Evolutionary conservation across 495 filamentous ascomycete genomes (phyloP).

Genomic region (Penicillium cosmopolitanum): DNA sequence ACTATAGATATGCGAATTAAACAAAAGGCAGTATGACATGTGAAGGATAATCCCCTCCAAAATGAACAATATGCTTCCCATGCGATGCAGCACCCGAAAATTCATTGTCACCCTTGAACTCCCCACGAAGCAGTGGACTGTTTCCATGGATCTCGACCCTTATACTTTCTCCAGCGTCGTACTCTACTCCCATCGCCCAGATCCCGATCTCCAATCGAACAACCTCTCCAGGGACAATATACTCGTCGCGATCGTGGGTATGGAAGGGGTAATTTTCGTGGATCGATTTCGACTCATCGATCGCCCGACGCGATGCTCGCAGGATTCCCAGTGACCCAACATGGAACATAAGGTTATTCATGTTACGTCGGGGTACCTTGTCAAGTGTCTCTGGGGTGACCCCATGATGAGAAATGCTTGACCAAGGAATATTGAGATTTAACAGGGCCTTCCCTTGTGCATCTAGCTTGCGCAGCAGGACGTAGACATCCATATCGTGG

Average conservation of each 20-base stretch:
- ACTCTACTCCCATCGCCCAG: not conserved
- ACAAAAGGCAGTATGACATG: slow-evolving; percentile 3
- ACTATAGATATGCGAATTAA: not conserved
- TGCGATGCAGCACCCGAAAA: not conserved
- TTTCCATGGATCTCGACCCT: not conserved
- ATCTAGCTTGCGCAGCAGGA: slow-evolving; percentile 37
- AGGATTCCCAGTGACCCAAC: slow-evolving; percentile 33
- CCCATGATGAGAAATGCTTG: not conserved
- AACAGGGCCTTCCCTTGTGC: slow-evolving; percentile 26
- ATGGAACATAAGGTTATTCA: slow-evolving; percentile 24
- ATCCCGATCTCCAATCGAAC: not conserved
- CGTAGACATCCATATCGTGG: slow-evolving; percentile 43
- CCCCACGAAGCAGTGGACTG: not conserved
- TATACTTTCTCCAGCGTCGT: not conserved
- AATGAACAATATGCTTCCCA: slow-evolving; percentile 28
- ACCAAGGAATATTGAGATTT: slow-evolving; percentile 32
- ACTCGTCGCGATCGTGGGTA: slow-evolving; percentile 17
- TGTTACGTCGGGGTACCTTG: not conserved
- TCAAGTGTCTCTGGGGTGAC: not conserved
- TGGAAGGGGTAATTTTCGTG: slow-evolving; percentile 23
- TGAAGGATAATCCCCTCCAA: slow-evolving; percentile 11
- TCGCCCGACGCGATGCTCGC: slow-evolving; percentile 33
- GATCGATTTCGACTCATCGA: slow-evolving; percentile 13
- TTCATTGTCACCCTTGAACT: not conserved
- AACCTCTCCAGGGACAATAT: not conserved